Conservation (phyloP, 768 basidiomycete genomes). For the Tricholoma sp. region DNA sequence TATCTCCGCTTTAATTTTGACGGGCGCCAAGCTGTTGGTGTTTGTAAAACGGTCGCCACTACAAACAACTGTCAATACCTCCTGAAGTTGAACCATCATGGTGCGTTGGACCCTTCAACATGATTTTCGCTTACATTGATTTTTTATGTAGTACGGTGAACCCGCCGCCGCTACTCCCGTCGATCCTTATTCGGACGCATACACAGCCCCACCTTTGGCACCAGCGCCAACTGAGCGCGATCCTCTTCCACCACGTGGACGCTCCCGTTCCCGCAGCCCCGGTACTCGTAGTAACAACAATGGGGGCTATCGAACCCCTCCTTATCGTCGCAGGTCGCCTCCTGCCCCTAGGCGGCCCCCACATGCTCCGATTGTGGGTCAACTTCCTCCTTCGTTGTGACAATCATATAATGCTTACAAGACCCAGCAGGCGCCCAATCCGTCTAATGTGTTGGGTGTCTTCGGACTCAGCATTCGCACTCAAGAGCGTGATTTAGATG, state of each 20-base stretch:
- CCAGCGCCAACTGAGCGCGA: constrained; percentile 53
- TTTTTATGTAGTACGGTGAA: constrained; percentile 57
- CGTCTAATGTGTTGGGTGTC: constrained; percentile 89
- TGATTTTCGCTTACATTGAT: constrained; percentile 3
- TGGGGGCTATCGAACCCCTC: constrained; percentile 57
- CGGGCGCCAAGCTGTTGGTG: constrained; percentile 13
- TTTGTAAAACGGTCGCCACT: constrained; percentile 13
- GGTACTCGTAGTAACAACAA: constrained; percentile 41
- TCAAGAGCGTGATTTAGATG: constrained; percentile 88
- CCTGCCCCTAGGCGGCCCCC: constrained; percentile 57
- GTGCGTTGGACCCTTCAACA: constrained; percentile 36
- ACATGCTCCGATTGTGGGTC: constrained; percentile 71
- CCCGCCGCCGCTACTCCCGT: constrained; percentile 46
- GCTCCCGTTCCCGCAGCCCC: constrained; percentile 74
- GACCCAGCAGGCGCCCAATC: constrained; percentile 73
- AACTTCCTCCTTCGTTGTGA: constrained; percentile 7
- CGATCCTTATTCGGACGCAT: constrained; percentile 82
- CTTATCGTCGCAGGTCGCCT: constrained; percentile 55
- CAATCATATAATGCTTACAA: constrained; percentile 28
- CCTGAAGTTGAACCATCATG: constrained; percentile 63
- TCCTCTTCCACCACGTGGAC: constrained; percentile 49
- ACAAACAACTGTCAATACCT: constrained; percentile 43
- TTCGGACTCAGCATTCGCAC: constrained; percentile 98
- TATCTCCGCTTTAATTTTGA: constrained; percentile 34
- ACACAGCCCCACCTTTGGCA: constrained; percentile 57